Conservation (phyloP, 371 early-diverging fungal species). For the Chytridium lagenaria region DNA sequence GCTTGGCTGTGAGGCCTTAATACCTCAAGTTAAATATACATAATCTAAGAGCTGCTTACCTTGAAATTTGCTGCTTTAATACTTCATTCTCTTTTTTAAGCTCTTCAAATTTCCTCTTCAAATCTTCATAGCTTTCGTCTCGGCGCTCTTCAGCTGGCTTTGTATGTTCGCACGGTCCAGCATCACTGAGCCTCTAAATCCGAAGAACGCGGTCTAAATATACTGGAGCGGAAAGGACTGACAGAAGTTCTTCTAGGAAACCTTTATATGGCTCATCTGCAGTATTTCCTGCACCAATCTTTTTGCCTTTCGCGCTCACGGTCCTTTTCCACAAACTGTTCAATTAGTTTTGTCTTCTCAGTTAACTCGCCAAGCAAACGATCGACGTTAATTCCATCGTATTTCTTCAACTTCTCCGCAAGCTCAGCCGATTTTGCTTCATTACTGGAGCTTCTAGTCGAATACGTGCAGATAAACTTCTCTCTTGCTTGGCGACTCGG, state of each 20-base stretch:
- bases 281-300: background rate
- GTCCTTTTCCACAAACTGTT: constrained; percentile 48
- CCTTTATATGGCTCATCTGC: background rate
- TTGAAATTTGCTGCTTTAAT: background rate
- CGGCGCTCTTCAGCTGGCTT: background rate
- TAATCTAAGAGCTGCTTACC: background rate
- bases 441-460: constrained; percentile 16
- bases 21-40: background rate
- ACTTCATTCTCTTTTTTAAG: background rate
- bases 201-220: constrained; percentile 3
- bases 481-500: constrained; percentile 28
- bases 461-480: constrained; percentile 25
- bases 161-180: background rate
- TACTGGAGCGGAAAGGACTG: background rate
- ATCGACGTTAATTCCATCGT: constrained; percentile 52
- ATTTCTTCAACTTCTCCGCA: constrained; percentile 41
- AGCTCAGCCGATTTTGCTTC: constrained; percentile 34
- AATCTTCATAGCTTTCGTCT: background rate
- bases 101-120: background rate
- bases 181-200: constrained; percentile 5
- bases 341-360: constrained; percentile 51
- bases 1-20: background rate
- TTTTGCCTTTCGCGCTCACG: constrained; percentile 19
- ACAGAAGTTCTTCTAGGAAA: background rate
- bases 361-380: constrained; percentile 45